Base-by-base conservation (phyloP, 805 yeast genomes). In the Nakazawaea peltata region DNA sequence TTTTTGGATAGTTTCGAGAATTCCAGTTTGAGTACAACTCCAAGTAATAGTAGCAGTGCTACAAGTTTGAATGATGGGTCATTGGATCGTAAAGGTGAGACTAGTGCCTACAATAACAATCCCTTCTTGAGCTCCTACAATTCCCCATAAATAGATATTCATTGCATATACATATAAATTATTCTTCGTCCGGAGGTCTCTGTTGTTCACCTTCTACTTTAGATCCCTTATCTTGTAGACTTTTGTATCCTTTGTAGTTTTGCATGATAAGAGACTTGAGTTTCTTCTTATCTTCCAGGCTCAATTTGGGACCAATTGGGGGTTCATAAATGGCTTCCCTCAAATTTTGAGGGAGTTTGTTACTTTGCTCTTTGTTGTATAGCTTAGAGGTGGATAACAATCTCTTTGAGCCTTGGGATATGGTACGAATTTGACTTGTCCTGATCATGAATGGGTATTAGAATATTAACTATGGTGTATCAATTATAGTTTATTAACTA, bases 101-200 rank as follows among this genome's bases (percentile, higher is more conserved):
- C n/a, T n/a, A n/a, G n/a, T n/a, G n/a, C n/a, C n/a, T n/a, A 16
- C 16, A 15, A 3, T 25, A 16, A 12, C 14, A 34, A 34, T 23
- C 32, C 32, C 15, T 28, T 34, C 5, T 14, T 29, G 6, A 10
- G 12, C 10, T 19, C 18, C 5, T 11, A 21, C 19, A 14, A 21
- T 21, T 30, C 27, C n/a, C n/a, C n/a, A n/a, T 13, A 21, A 19
- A 21, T 21, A 18, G 12, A 19, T 12, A 19, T 28, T 14, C 17
- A 28, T 16, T 28, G 10, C 32, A 22, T 14, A 30, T 19, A 25
- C 14, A 25, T 25, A 25, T 9, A 9, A 11, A 25, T 8, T 51
- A 62, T 12, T 63, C 46, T 10, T 59, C 70, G 44, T 67, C 71
- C 26, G 65, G 70, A 5, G 69, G 67, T 36, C 72, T 57, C 45